A percentile compares a stretch with the other conserved stretches of the same genome.
phyloP scores from a whole-genome alignment of 495 filamentous ascomycete genomes.

The Podospora didyma region DNA sequence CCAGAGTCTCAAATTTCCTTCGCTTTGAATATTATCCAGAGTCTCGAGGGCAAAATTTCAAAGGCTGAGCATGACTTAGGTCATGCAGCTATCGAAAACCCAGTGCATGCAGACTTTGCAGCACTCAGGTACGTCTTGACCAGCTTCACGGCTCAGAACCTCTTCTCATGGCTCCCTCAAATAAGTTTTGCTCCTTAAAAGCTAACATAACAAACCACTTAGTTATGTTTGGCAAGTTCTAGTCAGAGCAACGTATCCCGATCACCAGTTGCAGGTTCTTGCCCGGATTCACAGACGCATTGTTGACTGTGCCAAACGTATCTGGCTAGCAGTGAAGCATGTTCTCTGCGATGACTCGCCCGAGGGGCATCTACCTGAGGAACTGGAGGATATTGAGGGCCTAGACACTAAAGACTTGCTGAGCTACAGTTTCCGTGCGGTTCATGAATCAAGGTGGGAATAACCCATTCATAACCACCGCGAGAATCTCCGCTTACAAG shows the following conservation, averaged over 20 bases:
- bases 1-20: constrained; percentile 38
- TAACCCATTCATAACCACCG: not conserved
- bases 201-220: constrained; percentile 12
- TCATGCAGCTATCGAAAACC: constrained; percentile 56
- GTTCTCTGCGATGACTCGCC: constrained; percentile 88
- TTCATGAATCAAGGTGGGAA: constrained; percentile 82
- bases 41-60: constrained; percentile 54
- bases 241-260: constrained; percentile 24
- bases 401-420: constrained; percentile 78
- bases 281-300: constrained; percentile 51
- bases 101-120: constrained; percentile 68
- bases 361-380: constrained; percentile 77
- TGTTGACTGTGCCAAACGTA: constrained; percentile 49
- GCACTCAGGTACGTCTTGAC: constrained; percentile 55
- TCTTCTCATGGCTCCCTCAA: too few relatives aligned
- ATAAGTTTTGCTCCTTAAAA: constrained; percentile 1
- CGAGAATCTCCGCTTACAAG: constrained; percentile 14
- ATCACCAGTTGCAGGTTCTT: constrained; percentile 36
- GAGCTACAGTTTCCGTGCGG: constrained; percentile 87
- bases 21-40: constrained; percentile 40
- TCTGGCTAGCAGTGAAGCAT: constrained; percentile 72
- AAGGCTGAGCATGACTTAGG: constrained; percentile 55
- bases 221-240: constrained; percentile 45
- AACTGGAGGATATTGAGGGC: constrained; percentile 63
- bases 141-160: too few relatives aligned